These are phyloP conservation scores for Vigna trinervia DNA, from an alignment of 306 rosid genomes.

Conservation along the genomic window DNA sequence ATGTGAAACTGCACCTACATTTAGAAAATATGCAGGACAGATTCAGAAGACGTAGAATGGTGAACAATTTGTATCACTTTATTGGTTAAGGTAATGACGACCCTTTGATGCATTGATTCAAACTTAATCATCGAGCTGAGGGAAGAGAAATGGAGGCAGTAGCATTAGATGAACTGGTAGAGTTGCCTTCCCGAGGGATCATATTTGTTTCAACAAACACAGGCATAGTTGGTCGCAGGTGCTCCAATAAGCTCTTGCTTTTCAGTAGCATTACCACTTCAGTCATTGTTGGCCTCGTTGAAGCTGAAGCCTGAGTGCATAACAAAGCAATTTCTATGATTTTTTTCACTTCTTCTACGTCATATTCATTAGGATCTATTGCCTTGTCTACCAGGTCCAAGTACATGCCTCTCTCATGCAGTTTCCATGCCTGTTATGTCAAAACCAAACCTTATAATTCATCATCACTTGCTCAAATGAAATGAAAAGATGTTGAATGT, in stretches of 20 bases:
- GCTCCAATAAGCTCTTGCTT: conserved; percentile 42
- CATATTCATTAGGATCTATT: conserved; percentile 51
- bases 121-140: conserved; percentile 56
- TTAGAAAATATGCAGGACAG: too few relatives aligned
- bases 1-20: too few relatives aligned
- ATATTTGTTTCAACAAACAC: conserved; percentile 54
- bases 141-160: conserved; percentile 53
- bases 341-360: conserved; percentile 54
- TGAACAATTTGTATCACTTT: neutral
- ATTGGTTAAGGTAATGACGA: neutral
- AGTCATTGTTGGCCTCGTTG: conserved; percentile 67
- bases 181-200: conserved; percentile 38
- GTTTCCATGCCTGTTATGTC: conserved; percentile 60
- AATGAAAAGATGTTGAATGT: neutral
- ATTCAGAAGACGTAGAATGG: too few relatives aligned
- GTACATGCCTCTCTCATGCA: conserved; percentile 49
- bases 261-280: conserved; percentile 56
- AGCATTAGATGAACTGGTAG: conserved; percentile 61
- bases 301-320: conserved; percentile 63
- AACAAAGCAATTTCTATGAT: conserved; percentile 57
- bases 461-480: neutral
- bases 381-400: conserved; percentile 53
- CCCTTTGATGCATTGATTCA: neutral
- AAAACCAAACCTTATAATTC: neutral
- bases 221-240: conserved; percentile 53